Conservation (phyloP, 2,329 filamentous ascomycete genomes). For the Xylaria polymorpha region DNA sequence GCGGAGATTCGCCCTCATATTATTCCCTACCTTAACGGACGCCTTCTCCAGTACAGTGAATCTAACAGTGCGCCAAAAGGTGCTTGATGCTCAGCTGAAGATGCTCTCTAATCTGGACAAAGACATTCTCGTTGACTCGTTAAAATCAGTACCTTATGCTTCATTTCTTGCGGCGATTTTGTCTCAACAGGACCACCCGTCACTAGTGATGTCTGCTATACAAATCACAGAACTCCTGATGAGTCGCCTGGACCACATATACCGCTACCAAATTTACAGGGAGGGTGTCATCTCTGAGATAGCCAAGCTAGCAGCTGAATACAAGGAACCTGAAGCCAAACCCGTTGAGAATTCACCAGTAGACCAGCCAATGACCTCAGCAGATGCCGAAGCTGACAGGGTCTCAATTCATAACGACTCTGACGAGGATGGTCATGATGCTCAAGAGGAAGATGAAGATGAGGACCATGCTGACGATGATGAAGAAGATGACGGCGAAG, state of each 20-base stretch:
- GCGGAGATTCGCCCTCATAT: constrained; percentile 89
- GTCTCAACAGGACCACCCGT: constrained; percentile 92
- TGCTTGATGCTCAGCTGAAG: constrained; percentile 93
- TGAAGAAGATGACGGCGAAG: constrained; percentile 60
- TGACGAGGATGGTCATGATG: constrained; percentile 54
- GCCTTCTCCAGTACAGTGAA: constrained; percentile 99
- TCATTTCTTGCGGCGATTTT: constrained; percentile 96
- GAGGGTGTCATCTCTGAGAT: constrained; percentile 97
- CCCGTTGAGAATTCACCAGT: constrained; percentile 47
- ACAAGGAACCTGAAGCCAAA: constrained; percentile 53
- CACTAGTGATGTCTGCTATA: constrained; percentile 85
- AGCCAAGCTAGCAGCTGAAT: constrained; percentile 74
- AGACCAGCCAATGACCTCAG: constrained; percentile 49
- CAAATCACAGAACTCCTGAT: constrained; percentile 91
- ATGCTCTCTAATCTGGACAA: constrained; percentile 97
- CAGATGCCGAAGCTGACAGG: constrained; percentile 52
- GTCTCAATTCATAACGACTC: constrained; percentile 59
- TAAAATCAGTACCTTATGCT: constrained; percentile 90
- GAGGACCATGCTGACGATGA: constrained; percentile 64
- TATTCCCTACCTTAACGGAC: constrained; percentile 94
- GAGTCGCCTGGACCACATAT: constrained; percentile 84
- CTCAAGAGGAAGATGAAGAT: constrained; percentile 29
- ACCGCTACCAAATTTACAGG: constrained; percentile 95
- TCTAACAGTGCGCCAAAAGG: constrained; percentile 91
- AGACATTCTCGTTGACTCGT: constrained; percentile 83